Evolutionary conservation across 805 yeast species (phyloP), one percentile per base, ranked within the genome.

Genomic region (Debaryomyces castellii): DNA sequence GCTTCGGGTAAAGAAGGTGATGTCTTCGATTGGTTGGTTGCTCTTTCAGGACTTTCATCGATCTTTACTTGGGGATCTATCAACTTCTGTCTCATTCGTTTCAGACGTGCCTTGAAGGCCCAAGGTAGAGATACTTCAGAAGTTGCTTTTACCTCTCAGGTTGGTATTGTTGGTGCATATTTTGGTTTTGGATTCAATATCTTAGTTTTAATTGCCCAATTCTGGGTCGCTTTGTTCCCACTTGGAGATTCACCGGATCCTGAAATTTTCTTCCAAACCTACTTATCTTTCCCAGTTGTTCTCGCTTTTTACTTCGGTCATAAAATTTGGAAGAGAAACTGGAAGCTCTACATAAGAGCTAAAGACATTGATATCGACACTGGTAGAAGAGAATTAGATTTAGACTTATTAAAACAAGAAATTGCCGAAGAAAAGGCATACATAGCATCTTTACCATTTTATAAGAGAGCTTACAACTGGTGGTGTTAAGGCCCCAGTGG

Each of bases 191-290:
- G 66, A 21, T 66, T 89, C 58, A 82, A 82, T 61, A 32, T 76
- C 25, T 62, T 85, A 45, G 82, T 88, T 50, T 71, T 89, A 48
- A 69, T 79, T 46, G 88, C 90, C 24, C 91, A 87, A 67, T 87
- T 89, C 73, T 89, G 92, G 89, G 75, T 84, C 47, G 91, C 94
- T 5, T 67, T 86, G 35, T 87, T 74, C 75, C 96, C 96, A 44
- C 59, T 81, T 39, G 81, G 81, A 11, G 71, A 48, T 5, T 39
- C 64, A 8, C 80, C 85, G 43, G 72, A 67, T 59, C 87, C 88
- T 7, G 55, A 64, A 33, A 66, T 55, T 38, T 88, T 88, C 74
- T 88, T 88, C 73, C 69, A 76, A 59, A 69, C 80, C 21, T 87
- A 83, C 64, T 69, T 88, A 54, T 80, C 89, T 10, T 73, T 76